Evolutionary conservation across 2,329 filamentous ascomycete species (phyloP).

Genomic region (Fusarium globosum): DNA sequence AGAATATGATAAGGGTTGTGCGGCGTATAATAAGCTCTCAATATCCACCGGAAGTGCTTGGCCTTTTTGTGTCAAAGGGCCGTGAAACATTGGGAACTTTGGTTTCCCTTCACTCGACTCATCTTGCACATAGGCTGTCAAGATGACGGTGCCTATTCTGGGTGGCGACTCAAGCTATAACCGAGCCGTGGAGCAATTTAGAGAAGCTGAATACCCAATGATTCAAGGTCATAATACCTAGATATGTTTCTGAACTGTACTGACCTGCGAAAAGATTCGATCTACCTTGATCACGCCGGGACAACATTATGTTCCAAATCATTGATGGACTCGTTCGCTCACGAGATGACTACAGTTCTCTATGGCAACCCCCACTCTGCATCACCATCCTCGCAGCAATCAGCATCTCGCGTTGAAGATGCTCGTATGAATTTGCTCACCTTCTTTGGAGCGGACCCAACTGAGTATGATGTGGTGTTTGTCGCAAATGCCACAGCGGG

Average conservation of each 20-base stretch:
- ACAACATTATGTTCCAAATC: slow-evolving; percentile 86
- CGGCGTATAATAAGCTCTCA: slow-evolving; percentile 12
- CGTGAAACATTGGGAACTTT: neutral
- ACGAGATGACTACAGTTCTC: slow-evolving; percentile 81
- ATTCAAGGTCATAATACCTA: slow-evolving; percentile 64
- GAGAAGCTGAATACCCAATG: slow-evolving; percentile 75
- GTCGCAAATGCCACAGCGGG: slow-evolving; percentile 92
- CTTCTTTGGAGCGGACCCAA: slow-evolving; percentile 85
- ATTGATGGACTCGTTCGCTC: slow-evolving; percentile 80
- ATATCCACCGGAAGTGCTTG: neutral
- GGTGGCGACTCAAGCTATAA: slow-evolving; percentile 61
- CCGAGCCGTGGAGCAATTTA: slow-evolving; percentile 66
- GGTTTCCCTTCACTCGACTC: neutral
- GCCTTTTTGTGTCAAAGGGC: neutral
- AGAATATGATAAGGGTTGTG: slow-evolving; percentile 26
- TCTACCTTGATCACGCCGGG: slow-evolving; percentile 96
- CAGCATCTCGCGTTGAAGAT: slow-evolving; percentile 80
- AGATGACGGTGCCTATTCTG: slow-evolving; percentile 10
- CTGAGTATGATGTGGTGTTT: slow-evolving; percentile 88
- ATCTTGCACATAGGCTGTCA: neutral
- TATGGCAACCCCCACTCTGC: slow-evolving; percentile 94
- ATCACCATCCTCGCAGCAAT: slow-evolving; percentile 81
- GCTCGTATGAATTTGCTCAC: slow-evolving; percentile 75
- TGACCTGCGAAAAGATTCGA: slow-evolving; percentile 63
- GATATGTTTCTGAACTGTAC: neutral